Evolutionary conservation across 371 early-diverging fungal species (phyloP), one percentile per base, ranked within the genome.

Genomic region (Blakeslea trispora): DNA sequence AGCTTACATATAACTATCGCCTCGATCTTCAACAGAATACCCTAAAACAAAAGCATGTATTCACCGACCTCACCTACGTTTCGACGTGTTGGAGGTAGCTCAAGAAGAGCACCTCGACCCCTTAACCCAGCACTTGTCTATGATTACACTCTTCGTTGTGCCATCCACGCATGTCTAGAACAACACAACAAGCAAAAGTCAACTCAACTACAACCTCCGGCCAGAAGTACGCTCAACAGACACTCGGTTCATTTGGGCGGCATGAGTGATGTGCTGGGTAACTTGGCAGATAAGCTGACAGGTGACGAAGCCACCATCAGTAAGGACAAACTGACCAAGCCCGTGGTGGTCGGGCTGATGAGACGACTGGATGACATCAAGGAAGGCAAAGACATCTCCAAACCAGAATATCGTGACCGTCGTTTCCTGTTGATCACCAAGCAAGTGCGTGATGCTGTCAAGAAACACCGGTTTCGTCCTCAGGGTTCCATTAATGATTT

Each of bases 91-190:
- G 58, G 62, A 21, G 59, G 63, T 31, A 62, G 60, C 24, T 52
- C 66, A 2, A 68, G 63, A 55, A 45, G 66, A 57, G 49, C 47
- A 6, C 31, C 61, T 17, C 51, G 69, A 50, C 59, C 66, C 39
- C 39, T 65, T 11, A 72, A 74, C 31, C 71, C 68, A 14, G 56
- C 57, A 5, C 53, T 55, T 19, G 68, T 74, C 5, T 74, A 74
- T 57, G 74, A 74, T 42, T 74, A 63, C 42, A 65, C 68, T 23
- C 64, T 74, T 48, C 68, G 74, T 10, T 74, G 74, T 46, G 74
- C 74, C 51, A 70, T 74, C 23, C 63, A 61, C 22, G 74, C 74
- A 23, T 72, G 66, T 50, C 37, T 72, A 9, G 72, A 72, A 55
- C 51, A 68, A 34, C 50, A 52, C 24, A 53, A 46, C n/a, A 63